Conservation (phyloP, 2,329 filamentous ascomycete genomes). For the Cladosporium austrohemisphaericum region DNA sequence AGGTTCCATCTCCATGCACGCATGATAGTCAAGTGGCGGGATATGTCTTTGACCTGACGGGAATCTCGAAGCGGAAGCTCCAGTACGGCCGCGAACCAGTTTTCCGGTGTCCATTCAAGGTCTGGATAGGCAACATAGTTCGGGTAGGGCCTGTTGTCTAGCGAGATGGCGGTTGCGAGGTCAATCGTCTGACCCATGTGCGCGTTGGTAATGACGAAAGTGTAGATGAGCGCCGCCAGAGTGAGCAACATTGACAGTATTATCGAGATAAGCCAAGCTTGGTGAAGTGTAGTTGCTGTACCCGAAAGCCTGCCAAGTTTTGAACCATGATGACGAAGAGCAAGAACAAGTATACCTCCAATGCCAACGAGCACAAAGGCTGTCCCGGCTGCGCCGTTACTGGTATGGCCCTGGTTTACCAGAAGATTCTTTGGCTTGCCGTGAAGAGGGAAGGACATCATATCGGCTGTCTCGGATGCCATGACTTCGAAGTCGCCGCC, state of each 20-base stretch:
- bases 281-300: slow-evolving; percentile 15
- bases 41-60: slow-evolving; percentile 21
- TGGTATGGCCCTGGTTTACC: slow-evolving; percentile 29
- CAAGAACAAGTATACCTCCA: slow-evolving; percentile 25
- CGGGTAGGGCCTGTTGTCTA: slow-evolving; percentile 27
- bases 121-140: slow-evolving; percentile 28
- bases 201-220: slow-evolving; percentile 24
- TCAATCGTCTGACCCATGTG: slow-evolving; percentile 26
- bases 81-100: slow-evolving; percentile 28
- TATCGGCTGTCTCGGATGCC: slow-evolving; percentile 13
- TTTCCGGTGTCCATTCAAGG: slow-evolving; percentile 29
- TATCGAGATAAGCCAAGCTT: slow-evolving; percentile 26
- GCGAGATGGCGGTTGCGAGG: slow-evolving; percentile 19
- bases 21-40: slow-evolving; percentile 22
- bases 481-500: slow-evolving; percentile 24
- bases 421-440: slow-evolving; percentile 39
- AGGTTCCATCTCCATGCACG: slow-evolving; percentile 31
- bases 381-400: slow-evolving; percentile 31
- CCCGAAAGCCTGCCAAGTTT: background rate
- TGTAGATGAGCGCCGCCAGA: slow-evolving; percentile 27
- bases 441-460: slow-evolving; percentile 33
- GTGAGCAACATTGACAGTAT: slow-evolving; percentile 24
- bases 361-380: slow-evolving; percentile 30
- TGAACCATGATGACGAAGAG: slow-evolving; percentile 17
- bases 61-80: slow-evolving; percentile 19